Conservation (phyloP, 2,329 filamentous ascomycete genomes). For the Colletotrichum karsti region DNA sequence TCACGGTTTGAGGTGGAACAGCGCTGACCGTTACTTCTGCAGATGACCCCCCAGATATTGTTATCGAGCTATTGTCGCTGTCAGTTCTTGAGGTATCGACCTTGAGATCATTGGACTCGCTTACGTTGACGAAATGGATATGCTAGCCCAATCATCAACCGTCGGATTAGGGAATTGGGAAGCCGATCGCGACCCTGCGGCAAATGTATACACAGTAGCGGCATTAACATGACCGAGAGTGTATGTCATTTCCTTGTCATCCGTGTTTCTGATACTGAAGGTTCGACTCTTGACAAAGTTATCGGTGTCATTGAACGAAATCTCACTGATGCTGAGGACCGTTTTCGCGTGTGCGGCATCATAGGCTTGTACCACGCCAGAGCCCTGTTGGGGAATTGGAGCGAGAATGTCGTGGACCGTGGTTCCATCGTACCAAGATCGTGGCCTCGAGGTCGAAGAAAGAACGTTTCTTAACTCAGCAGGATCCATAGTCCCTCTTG, state of each 20-base stretch:
- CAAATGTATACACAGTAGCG: slow-evolving; percentile 47
- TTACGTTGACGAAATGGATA: slow-evolving; percentile 27
- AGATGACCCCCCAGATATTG: slow-evolving; percentile 34
- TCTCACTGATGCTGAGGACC: slow-evolving; percentile 44
- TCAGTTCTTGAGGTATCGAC: neutral
- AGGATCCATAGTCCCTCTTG: slow-evolving; percentile 35
- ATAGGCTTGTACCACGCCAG: slow-evolving; percentile 50
- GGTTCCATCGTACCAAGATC: slow-evolving; percentile 38
- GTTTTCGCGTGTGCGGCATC: slow-evolving; percentile 48
- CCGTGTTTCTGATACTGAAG: slow-evolving; percentile 51
- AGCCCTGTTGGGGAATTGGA: slow-evolving; percentile 52
- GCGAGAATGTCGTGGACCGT: slow-evolving; percentile 28
- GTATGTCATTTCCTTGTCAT: slow-evolving; percentile 43
- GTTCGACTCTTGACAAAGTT: slow-evolving; percentile 41
- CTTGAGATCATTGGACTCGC: neutral
- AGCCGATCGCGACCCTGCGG: neutral
- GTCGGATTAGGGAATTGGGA: slow-evolving; percentile 30
- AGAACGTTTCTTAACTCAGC: slow-evolving; percentile 35
- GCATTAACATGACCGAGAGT: slow-evolving; percentile 43
- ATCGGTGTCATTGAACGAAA: slow-evolving; percentile 56
- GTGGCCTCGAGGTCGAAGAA: slow-evolving; percentile 38
- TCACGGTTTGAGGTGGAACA: slow-evolving; percentile 36
- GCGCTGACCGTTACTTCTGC: slow-evolving; percentile 37
- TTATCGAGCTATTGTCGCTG: slow-evolving; percentile 25
- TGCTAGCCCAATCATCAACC: slow-evolving; percentile 24